These are phyloP conservation scores for Verticillium nonalfalfae DNA, from an alignment of 2,329 filamentous ascomycete genomes.

Conservation along the genomic window DNA sequence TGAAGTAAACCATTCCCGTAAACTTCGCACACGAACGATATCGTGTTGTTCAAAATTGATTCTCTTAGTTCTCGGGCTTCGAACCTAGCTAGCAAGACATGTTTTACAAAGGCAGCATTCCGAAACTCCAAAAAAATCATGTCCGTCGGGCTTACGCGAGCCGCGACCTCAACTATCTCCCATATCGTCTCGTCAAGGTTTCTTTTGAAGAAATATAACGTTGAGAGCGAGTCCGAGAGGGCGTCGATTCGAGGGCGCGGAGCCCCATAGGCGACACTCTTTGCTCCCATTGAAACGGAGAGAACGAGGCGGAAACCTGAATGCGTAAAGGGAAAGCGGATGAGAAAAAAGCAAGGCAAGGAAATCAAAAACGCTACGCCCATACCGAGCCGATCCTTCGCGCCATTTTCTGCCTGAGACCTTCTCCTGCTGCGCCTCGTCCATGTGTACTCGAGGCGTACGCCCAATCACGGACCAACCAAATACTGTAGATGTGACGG, in stretches of 20 bases:
- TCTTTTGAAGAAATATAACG: neutral
- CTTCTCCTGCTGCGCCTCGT: neutral
- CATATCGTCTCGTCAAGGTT: too few species aligned
- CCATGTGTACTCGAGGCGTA: neutral
- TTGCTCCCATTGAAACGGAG: neutral
- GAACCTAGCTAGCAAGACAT: neutral
- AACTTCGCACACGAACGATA: neutral
- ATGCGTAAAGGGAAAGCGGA: constrained; percentile 1
- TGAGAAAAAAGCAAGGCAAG: constrained; percentile 1
- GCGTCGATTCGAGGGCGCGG: neutral
- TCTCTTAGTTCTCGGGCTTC: neutral
- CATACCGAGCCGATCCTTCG: neutral
- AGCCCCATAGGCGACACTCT: neutral
- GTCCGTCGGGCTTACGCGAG: neutral
- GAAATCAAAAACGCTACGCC: neutral
- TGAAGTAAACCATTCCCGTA: too few species aligned
- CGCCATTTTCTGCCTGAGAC: neutral
- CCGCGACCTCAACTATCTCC: neutral
- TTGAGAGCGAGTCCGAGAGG: neutral
- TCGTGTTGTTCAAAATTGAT: neutral
- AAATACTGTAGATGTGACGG: neutral
- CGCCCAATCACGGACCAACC: neutral
- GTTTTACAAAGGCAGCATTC: neutral
- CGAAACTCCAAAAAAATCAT: neutral
- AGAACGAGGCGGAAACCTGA: neutral